Conservation (phyloP, 2,329 filamentous ascomycete species). For the Colletotrichum sp. region DNA sequence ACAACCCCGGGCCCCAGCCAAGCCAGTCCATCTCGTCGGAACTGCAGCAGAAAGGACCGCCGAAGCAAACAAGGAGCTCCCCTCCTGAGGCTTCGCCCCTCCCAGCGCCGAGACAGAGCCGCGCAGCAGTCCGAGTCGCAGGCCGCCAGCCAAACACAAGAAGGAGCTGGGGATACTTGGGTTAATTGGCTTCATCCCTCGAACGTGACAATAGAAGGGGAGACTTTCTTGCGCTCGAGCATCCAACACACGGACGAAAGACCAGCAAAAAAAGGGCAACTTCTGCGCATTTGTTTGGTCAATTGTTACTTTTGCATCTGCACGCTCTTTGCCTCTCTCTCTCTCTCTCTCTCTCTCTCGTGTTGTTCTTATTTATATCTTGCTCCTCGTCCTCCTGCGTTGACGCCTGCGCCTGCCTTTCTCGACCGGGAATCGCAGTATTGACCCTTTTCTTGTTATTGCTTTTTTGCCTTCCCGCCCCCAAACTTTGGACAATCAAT, state of each 20-base stretch:
- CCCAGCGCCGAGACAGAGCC: constrained; percentile 9
- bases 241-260: neutral
- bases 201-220: neutral
- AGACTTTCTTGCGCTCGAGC: neutral
- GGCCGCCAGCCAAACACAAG: neutral
- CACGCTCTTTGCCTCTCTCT: neutral
- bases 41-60: neutral
- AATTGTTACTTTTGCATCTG: neutral
- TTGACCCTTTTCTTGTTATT: neutral
- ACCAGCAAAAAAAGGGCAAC: neutral
- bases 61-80: neutral
- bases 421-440: neutral
- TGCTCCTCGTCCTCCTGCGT: neutral
- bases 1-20: neutral
- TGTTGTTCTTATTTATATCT: neutral
- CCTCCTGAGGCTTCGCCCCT: neutral
- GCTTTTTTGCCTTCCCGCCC: neutral
- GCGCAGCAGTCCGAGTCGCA: constrained; percentile 2
- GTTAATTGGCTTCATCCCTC: neutral
- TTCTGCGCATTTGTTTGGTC: neutral
- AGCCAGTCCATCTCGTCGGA: neutral
- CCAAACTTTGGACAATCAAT: neutral
- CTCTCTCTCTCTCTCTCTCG: neutral
- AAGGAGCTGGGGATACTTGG: neutral
- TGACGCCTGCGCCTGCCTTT: neutral